phyloP scores from a whole-genome alignment of 2,329 filamentous ascomycete species.

The Xylariaceae sp. region DNA sequence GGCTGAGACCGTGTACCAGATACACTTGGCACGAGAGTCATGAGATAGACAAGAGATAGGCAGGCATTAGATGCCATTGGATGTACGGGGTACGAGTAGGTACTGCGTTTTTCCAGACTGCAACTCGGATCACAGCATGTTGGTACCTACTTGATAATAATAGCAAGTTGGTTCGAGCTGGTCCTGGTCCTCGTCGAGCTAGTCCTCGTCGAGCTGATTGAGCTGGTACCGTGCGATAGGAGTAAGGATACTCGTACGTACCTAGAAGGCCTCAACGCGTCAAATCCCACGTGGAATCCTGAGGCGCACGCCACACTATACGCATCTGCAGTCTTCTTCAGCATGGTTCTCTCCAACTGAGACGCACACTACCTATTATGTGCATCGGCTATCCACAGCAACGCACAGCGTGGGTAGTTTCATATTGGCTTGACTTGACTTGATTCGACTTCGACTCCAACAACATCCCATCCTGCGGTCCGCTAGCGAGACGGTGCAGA shows the following conservation, averaged over 20 bases:
- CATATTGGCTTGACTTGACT: background rate
- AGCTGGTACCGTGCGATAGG: background rate
- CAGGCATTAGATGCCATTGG: too few species aligned
- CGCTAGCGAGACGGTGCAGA: background rate
- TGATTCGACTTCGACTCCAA: background rate
- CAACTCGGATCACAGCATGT: background rate
- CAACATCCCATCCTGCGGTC: background rate
- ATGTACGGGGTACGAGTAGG: too few species aligned
- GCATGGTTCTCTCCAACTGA: background rate
- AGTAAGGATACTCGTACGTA: background rate
- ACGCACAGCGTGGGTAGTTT: background rate
- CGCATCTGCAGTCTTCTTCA: background rate
- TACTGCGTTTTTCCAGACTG: background rate
- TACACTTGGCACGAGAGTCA: background rate
- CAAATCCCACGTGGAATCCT: slow-evolving; percentile 1
- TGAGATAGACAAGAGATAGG: background rate
- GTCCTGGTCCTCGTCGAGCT: too few species aligned
- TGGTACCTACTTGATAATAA: too few species aligned
- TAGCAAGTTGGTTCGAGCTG: too few species aligned
- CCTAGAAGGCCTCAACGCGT: background rate
- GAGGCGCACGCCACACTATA: background rate
- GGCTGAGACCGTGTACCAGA: background rate
- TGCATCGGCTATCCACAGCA: background rate
- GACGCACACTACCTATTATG: background rate
- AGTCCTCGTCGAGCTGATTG: background rate